Conservation (phyloP, 257 asterid species). For the Gentiana macrophylla region DNA sequence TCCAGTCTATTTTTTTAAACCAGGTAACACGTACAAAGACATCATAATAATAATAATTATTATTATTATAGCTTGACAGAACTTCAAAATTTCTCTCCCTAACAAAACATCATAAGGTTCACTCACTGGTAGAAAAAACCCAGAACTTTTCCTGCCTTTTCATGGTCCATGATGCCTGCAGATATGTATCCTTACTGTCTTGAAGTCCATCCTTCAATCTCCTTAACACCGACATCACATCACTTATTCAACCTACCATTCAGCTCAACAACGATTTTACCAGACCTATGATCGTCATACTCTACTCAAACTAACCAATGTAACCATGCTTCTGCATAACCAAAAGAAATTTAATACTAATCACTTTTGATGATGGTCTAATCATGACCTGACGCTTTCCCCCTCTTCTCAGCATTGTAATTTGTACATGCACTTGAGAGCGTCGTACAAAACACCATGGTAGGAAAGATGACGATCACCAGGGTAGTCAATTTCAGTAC, state of each 20-base stretch:
- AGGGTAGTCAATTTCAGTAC: not conserved
- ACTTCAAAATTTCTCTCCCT: too few relatives aligned
- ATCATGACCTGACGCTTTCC: conserved; percentile 29
- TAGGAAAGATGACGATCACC: conserved; percentile 18
- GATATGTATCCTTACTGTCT: conserved; percentile 13
- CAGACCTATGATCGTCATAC: conserved; percentile 28
- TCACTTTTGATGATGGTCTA: conserved; percentile 29
- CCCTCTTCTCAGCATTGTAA: conserved; percentile 26
- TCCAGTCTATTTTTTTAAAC: too few relatives aligned
- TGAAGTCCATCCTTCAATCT: conserved; percentile 33
- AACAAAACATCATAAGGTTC: too few relatives aligned
- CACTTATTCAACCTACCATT: conserved; percentile 32
- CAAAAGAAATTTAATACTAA: conserved; percentile 27
- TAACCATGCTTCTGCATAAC: conserved; percentile 37
- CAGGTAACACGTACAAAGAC: too few relatives aligned
- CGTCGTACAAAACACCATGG: conserved; percentile 24
- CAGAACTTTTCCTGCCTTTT: too few relatives aligned
- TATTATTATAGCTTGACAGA: too few relatives aligned
- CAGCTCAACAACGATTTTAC: conserved; percentile 31
- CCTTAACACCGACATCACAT: conserved; percentile 29
- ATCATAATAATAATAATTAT: too few relatives aligned
- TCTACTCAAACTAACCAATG: conserved; percentile 28
- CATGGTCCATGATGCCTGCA: too few relatives aligned
- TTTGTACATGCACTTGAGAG: conserved; percentile 29
- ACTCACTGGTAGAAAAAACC: too few relatives aligned